These are phyloP conservation scores for Ceratocystis colombiana DNA, from an alignment of 2,329 filamentous ascomycete species.

Conservation along the genomic window DNA sequence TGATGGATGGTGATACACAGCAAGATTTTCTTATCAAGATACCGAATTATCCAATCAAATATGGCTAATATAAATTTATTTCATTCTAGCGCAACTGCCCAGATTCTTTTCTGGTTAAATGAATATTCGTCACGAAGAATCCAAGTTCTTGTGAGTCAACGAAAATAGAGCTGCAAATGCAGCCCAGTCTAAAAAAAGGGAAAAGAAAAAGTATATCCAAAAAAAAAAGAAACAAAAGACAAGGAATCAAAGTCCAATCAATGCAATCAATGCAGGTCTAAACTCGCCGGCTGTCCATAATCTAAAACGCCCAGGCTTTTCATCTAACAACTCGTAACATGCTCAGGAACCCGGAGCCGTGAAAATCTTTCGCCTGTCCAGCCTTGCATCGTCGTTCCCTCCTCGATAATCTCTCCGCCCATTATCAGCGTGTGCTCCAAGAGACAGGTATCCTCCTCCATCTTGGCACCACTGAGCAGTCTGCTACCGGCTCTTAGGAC, in stretches of 20 bases:
- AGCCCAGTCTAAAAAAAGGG: neutral
- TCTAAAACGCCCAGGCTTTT: no score
- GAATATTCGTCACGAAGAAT: neutral
- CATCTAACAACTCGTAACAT: neutral
- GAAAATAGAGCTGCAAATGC: neutral
- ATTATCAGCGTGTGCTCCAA: conserved; percentile 50
- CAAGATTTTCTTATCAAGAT: no score
- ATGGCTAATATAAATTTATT: neutral
- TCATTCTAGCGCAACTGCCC: neutral
- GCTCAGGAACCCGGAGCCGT: conserved; percentile 26
- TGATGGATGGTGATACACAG: no score
- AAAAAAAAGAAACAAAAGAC: neutral
- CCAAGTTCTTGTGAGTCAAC: neutral
- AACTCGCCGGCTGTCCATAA: no score
- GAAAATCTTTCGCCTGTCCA: conserved; percentile 42
- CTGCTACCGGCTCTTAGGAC: conserved; percentile 44
- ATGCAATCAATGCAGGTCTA: neutral
- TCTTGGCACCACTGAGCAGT: conserved; percentile 43
- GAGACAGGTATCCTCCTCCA: conserved; percentile 44
- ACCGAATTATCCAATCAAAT: no score
- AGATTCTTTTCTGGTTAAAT: neutral
- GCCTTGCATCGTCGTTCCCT: conserved; percentile 43
- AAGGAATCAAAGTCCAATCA: no score
- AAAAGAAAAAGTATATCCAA: neutral
- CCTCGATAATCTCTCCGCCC: conserved; percentile 46